Conservation (phyloP, 164 flowering plant genomes). For the Stephania japonica region DNA sequence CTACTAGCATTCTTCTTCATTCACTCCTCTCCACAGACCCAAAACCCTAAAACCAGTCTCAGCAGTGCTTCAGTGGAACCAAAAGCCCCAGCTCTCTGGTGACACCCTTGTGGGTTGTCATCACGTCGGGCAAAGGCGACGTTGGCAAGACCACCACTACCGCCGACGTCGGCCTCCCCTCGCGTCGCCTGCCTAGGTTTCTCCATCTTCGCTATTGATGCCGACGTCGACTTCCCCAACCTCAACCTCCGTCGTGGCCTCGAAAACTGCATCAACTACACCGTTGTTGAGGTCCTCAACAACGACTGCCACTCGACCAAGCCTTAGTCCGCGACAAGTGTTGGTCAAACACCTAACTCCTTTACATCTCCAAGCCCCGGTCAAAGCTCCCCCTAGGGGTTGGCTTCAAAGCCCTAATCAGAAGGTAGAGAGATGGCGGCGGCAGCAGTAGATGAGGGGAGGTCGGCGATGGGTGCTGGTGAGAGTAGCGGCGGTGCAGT, state of each 20-base stretch:
- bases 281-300: conserved; percentile 83
- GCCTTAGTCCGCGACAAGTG: conserved; percentile 86
- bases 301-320: conserved; percentile 93
- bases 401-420: conserved; percentile 76
- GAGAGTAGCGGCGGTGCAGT: too few relatives aligned
- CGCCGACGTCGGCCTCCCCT: conserved; percentile 81
- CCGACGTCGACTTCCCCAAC: conserved; percentile 93
- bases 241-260: conserved; percentile 89
- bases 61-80: conserved; percentile 63
- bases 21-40: conserved; percentile 12
- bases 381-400: conserved; percentile 85
- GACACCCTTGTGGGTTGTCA: conserved; percentile 88
- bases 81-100: conserved; percentile 72
- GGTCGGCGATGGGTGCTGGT: too few relatives aligned
- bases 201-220: conserved; percentile 92
- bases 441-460: too few relatives aligned
- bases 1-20: conserved; percentile 8
- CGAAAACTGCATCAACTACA: conserved; percentile 90
- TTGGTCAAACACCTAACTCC: conserved; percentile 82
- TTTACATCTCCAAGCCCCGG: conserved; percentile 91
- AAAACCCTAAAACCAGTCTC: conserved; percentile 26
- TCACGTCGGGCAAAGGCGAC: conserved; percentile 99
- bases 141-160: conserved; percentile 98
- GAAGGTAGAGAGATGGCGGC: too few relatives aligned
- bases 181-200: conserved; percentile 91